These are phyloP conservation scores for Globisporangium canariense DNA, from an alignment of 352 stramenopile genomes.

Conservation along the genomic window DNA sequence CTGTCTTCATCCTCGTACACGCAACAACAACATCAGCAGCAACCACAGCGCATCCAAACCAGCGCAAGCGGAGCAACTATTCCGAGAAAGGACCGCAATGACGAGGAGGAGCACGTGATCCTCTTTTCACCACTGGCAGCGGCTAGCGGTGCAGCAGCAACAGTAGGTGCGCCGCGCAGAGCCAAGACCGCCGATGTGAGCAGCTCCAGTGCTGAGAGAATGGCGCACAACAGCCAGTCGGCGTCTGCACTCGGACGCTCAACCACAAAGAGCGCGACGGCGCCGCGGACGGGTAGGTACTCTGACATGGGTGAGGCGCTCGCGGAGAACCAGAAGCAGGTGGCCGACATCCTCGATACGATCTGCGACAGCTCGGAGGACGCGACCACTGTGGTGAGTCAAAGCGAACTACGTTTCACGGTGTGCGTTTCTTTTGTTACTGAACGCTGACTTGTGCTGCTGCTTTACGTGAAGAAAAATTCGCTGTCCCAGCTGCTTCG, in stretches of 20 bases:
- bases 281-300: conserved; percentile 25
- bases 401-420: too few species aligned
- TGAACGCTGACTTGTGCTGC: background rate
- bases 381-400: conserved; percentile 42
- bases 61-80: background rate
- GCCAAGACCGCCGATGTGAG: conserved; percentile 24
- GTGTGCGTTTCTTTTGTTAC: background rate
- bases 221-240: background rate
- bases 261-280: conserved; percentile 14
- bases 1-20: background rate
- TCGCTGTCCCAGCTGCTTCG: conserved; percentile 54
- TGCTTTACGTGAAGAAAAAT: conserved; percentile 51
- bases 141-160: too few species aligned
- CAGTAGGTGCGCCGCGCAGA: conserved; percentile 11
- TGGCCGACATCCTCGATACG: conserved; percentile 41
- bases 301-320: conserved; percentile 48
- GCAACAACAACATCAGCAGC: conserved; percentile 3
- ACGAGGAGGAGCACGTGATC: conserved; percentile 9
- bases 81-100: background rate
- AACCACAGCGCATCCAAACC: background rate
- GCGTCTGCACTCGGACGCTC: conserved; percentile 11
- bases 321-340: conserved; percentile 51
- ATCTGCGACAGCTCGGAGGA: conserved; percentile 38
- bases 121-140: conserved; percentile 11
- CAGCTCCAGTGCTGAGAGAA: background rate